Conservation (phyloP, 2,329 filamentous ascomycete species). For the Emergomyces orientalis region DNA sequence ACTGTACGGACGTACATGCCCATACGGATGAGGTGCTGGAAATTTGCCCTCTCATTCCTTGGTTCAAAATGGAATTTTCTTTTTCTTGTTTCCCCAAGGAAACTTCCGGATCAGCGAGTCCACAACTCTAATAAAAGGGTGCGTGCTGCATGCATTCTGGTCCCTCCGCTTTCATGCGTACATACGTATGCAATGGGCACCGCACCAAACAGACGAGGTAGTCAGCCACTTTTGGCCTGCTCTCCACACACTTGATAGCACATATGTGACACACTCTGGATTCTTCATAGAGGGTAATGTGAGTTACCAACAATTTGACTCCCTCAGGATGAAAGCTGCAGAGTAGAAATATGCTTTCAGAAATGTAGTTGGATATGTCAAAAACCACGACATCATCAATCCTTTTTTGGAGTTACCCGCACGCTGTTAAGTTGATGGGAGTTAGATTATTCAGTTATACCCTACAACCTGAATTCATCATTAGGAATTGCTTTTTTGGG, state of each 20-base stretch:
- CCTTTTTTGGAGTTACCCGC: neutral
- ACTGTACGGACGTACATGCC: neutral
- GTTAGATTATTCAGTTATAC: neutral
- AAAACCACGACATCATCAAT: neutral
- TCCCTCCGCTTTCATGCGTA: neutral
- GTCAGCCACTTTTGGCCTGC: neutral
- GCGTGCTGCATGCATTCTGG: neutral
- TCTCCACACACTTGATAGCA: neutral
- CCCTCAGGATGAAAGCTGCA: neutral
- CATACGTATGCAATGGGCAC: neutral
- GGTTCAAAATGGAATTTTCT: neutral
- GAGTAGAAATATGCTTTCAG: neutral
- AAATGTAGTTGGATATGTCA: neutral
- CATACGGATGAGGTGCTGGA: neutral
- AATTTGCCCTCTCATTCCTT: neutral
- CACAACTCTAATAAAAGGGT: neutral
- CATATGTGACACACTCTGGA: neutral
- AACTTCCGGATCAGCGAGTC: neutral
- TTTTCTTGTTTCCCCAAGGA: neutral
- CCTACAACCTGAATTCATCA: neutral
- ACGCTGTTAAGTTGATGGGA: neutral
- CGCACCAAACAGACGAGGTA: neutral
- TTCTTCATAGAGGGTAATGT: neutral
- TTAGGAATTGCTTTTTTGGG: neutral
- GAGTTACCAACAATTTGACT: neutral